A percentile compares a stretch with the other conserved stretches of the same genome.
Evolutionary conservation across 2,329 filamentous ascomycete species (phyloP).

Genomic region (Aspergillus persii): DNA sequence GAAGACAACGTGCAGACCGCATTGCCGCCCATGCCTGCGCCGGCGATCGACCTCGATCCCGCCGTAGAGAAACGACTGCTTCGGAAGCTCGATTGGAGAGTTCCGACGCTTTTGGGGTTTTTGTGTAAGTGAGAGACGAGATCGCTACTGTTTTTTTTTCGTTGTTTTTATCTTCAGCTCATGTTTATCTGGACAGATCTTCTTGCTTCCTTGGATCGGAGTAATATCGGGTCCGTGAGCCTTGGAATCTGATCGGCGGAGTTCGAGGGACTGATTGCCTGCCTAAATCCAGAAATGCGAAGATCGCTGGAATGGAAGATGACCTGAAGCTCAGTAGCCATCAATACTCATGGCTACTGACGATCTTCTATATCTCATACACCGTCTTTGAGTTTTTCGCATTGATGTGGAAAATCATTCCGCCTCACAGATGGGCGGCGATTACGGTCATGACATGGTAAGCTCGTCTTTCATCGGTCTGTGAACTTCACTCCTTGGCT

Average conservation of each 20-base stretch:
- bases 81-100: slow-evolving; percentile 36
- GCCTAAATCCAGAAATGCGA: slow-evolving; percentile 46
- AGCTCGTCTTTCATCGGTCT: slow-evolving; percentile 14
- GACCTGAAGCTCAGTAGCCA: slow-evolving; percentile 49
- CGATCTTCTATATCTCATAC: slow-evolving; percentile 54
- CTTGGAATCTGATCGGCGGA: background rate
- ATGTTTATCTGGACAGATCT: slow-evolving; percentile 34
- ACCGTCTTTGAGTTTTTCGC: slow-evolving; percentile 43
- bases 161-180: background rate
- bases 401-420: slow-evolving; percentile 46
- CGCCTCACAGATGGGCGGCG: slow-evolving; percentile 44
- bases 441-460: slow-evolving; percentile 44
- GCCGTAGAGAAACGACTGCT: slow-evolving; percentile 35
- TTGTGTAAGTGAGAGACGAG: slow-evolving; percentile 33
- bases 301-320: slow-evolving; percentile 53
- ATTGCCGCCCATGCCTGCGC: slow-evolving; percentile 17
- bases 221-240: slow-evolving; percentile 48
- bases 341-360: slow-evolving; percentile 52
- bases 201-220: slow-evolving; percentile 49
- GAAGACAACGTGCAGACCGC: slow-evolving; percentile 21
- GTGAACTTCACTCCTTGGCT: slow-evolving; percentile 3
- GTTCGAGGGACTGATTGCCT: slow-evolving; percentile 4
- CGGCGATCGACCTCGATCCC: slow-evolving; percentile 29
- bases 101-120: slow-evolving; percentile 37
- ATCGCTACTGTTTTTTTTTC: no score